Percentiles rank a stretch among this genome's conserved stretches.
Evolutionary conservation across 257 asterid genomes (phyloP).

Genomic region (Haberlea rhodopensis): DNA sequence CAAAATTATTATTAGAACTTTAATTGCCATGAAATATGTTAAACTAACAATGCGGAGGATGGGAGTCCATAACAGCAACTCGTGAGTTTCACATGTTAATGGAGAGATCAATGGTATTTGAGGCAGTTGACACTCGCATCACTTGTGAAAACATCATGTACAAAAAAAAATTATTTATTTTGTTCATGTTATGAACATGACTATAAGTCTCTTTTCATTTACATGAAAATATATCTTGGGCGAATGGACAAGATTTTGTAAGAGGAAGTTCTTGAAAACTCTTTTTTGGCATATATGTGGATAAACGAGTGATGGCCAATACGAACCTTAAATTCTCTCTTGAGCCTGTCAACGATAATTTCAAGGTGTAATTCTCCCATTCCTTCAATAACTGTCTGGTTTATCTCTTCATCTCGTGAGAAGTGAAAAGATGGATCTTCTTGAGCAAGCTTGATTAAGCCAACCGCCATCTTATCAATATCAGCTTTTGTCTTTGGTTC

Average conservation of each 20-base stretch:
- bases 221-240: not conserved
- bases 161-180: too few species aligned
- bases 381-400: slow-evolving; percentile 96
- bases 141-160: not conserved
- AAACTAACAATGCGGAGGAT: not conserved
- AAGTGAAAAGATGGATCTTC: slow-evolving; percentile 99
- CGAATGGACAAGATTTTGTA: not conserved
- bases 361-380: slow-evolving; percentile 98
- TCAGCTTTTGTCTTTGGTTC: slow-evolving; percentile 98
- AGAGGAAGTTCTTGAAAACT: not conserved
- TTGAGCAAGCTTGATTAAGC: slow-evolving; percentile 88
- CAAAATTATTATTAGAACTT: not conserved
- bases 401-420: slow-evolving; percentile 89
- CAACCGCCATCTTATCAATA: slow-evolving; percentile 86
- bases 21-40: not conserved
- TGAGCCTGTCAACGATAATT: slow-evolving; percentile 94
- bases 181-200: too few species aligned
- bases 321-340: slow-evolving; percentile 85
- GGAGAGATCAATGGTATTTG: not conserved
- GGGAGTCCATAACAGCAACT: not conserved
- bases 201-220: not conserved
- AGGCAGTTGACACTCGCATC: not conserved
- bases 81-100: slow-evolving; percentile 7
- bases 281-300: not conserved
- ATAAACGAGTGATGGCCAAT: slow-evolving; percentile 16